Evolutionary conservation across 73 alveolate species (phyloP).

Genomic region (Urostyla sp.): DNA sequence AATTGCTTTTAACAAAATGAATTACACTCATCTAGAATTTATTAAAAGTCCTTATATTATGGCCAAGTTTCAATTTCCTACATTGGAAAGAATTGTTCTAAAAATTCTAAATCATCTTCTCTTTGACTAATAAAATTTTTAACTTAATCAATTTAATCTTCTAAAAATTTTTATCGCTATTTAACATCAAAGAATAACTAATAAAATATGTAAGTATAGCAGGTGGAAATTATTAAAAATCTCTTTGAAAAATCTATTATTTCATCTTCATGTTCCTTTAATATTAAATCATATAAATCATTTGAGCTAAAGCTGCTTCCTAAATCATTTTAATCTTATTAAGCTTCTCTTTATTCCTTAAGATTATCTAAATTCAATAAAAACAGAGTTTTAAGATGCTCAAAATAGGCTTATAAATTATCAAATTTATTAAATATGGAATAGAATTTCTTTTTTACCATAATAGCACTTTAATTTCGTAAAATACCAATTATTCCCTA

Average conservation of each 20-base stretch:
- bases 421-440: conserved; percentile 2
- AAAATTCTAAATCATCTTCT: not conserved
- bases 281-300: too few species aligned
- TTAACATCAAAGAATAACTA: conserved; percentile 40
- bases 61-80: not conserved
- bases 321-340: too few species aligned
- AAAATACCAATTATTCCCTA: conserved; percentile 25
- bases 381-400: not conserved
- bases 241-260: not conserved
- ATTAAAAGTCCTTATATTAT: not conserved
- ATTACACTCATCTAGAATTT: not conserved
- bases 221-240: not conserved
- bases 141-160: conserved; percentile 23
- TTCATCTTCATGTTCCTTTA: conserved; percentile 15
- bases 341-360: not conserved
- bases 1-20: not conserved
- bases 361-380: not conserved
- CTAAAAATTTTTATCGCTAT: conserved; percentile 10
- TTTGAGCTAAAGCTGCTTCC: too few species aligned
- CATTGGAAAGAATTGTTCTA: not conserved
- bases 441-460: conserved; percentile 39
- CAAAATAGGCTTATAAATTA: conserved; percentile 14
- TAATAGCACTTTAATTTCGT: not conserved
- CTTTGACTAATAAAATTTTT: not conserved
- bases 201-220: not conserved